Base-by-base conservation (phyloP, 352 stramenopile species). In the Sclerospora graminicola region DNA sequence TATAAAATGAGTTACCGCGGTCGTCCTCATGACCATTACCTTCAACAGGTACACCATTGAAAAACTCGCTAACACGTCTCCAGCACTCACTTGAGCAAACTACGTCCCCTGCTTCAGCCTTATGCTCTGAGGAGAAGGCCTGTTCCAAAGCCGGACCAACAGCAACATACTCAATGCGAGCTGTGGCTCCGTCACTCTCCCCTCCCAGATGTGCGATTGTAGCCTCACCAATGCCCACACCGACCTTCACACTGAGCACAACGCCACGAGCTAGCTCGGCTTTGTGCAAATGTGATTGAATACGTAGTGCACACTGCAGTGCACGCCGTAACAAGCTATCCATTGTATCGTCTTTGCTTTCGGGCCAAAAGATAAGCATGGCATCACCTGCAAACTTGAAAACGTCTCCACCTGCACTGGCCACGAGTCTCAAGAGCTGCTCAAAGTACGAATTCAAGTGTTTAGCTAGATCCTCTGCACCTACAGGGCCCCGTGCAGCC, bases 361-460 rank as follows among this genome's bases (percentile, higher is more conserved):
- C 74, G 8, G 80, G 81, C 89, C 89, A 97, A 39, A 97, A 89
- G 31, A 97, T 89, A 43, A 97, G 86, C 74, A 97, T 87, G 13
- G 91, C 91, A 39, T 97, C 91, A n/a, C 91, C 91, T 9, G 91
- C 91, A 51, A 97, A 97, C 69, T 97, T 97, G 60, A 97, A 93
- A 14, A 95, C 84, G 60, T 96, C 86, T 31, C 84, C 80, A 7
- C 69, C 68, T 9, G 80, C 78, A 43, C 76, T 86, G 4, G 78
- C 83, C n/a, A 93, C 69, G 29, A 87, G 68, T 16, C 74, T 54
- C 30, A 93, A 45, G 6, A 93, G 59, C 63, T 93, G 82, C 48
- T 91, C 74, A 62, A 91, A 97, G 61, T 95, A 95, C 57, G 83
- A 94, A 54, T 97, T 97, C n/a, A 97, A 51, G 57, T 97, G 79